Percentiles rank a stretch among this genome's conserved stretches.
Conservation (phyloP, 2,329 filamentous ascomycete genomes). For the Macrophomina tecta region DNA sequence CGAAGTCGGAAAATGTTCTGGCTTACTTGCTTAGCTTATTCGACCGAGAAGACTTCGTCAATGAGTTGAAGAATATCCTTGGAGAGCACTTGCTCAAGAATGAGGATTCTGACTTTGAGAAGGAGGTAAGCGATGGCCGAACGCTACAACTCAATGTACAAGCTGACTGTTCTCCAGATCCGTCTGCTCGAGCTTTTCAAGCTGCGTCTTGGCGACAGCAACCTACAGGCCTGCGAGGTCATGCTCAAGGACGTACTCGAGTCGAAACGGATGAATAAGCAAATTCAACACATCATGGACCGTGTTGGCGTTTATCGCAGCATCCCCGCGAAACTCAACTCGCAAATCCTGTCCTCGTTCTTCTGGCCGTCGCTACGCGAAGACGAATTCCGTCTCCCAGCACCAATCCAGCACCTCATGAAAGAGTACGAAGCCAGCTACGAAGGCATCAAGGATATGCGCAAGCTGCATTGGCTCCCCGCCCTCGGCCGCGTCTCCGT, state of each 20-base stretch:
- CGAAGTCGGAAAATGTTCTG: constrained; percentile 88
- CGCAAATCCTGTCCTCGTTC: constrained; percentile 86
- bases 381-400: constrained; percentile 70
- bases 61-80: constrained; percentile 89
- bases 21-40: constrained; percentile 87
- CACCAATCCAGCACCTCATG: constrained; percentile 65
- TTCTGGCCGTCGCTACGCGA: constrained; percentile 88
- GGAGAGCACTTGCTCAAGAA: constrained; percentile 75
- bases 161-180: constrained; percentile 40
- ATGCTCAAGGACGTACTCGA: constrained; percentile 95
- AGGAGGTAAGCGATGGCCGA: constrained; percentile 57
- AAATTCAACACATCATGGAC: constrained; percentile 51
- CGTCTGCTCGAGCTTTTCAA: constrained; percentile 87
- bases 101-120: constrained; percentile 70
- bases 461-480: constrained; percentile 88
- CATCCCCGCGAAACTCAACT: constrained; percentile 62
- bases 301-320: constrained; percentile 31
- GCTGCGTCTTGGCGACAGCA: constrained; percentile 81
- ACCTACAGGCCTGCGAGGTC: constrained; percentile 91
- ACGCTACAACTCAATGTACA: background rate
- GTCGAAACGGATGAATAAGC: constrained; percentile 73
- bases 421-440: constrained; percentile 76
- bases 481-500: constrained; percentile 80
- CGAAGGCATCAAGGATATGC: constrained; percentile 77
- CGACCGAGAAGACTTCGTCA: constrained; percentile 92